Conservation (phyloP, 2,329 filamentous ascomycete species). For the Arthrocladium fulminans region DNA sequence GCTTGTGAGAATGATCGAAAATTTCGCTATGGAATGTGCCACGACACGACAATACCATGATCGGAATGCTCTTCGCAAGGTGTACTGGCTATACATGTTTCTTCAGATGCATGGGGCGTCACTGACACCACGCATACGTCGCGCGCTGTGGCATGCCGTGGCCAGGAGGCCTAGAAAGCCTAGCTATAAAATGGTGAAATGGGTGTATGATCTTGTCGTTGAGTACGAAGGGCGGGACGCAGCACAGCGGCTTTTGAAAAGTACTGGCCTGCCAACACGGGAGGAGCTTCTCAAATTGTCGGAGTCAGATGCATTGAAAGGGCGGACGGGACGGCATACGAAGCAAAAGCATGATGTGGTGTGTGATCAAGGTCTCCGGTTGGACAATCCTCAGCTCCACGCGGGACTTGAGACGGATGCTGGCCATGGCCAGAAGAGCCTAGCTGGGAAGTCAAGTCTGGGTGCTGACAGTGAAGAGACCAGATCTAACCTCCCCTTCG, state of each 20-base stretch:
- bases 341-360: too few species aligned
- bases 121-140: constrained; percentile 35
- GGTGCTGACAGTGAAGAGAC: too few species aligned
- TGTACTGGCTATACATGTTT: constrained; percentile 41
- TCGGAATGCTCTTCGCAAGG: constrained; percentile 36
- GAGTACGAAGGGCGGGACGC: constrained; percentile 1
- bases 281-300: neutral
- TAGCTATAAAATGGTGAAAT: constrained; percentile 30
- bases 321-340: too few species aligned
- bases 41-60: constrained; percentile 18
- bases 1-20: constrained; percentile 32
- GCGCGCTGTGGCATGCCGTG: constrained; percentile 44
- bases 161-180: constrained; percentile 35
- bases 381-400: too few species aligned
- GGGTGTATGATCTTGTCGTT: constrained; percentile 25
- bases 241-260: neutral
- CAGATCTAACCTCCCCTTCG: too few species aligned
- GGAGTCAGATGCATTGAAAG: neutral
- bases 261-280: neutral
- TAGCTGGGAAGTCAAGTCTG: too few species aligned
- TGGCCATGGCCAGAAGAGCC: too few species aligned
- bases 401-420: too few species aligned
- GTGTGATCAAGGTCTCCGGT: too few species aligned
- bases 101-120: constrained; percentile 35
- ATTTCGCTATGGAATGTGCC: constrained; percentile 21